These are phyloP conservation scores for Coniochaeta sp. DNA, from an alignment of 2,329 filamentous ascomycete species.

Conservation along the genomic window DNA sequence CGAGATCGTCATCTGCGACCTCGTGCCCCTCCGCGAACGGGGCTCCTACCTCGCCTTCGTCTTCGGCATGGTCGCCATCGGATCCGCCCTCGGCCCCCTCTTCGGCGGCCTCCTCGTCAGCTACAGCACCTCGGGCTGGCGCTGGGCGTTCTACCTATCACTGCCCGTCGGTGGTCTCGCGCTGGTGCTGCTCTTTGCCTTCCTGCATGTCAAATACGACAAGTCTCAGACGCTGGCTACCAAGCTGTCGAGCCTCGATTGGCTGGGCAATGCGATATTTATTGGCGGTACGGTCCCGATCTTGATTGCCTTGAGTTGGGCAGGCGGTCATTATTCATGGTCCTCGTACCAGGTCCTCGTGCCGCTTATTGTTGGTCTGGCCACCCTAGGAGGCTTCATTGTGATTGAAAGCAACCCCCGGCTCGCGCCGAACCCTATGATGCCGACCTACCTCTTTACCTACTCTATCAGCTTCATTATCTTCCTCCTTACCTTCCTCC, in stretches of 20 bases:
- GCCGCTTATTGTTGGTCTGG: constrained; percentile 33
- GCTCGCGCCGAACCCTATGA: constrained; percentile 21
- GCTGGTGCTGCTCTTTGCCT: constrained; percentile 21
- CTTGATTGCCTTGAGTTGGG: constrained; percentile 35
- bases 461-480: constrained; percentile 26
- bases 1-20: constrained; percentile 26
- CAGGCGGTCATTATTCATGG: constrained; percentile 35
- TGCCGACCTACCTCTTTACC: constrained; percentile 33
- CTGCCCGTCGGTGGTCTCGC: constrained; percentile 27
- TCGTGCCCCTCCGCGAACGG: constrained; percentile 16
- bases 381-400: constrained; percentile 26
- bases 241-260: constrained; percentile 33
- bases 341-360: constrained; percentile 26
- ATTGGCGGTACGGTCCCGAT: constrained; percentile 29
- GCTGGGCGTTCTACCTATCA: constrained; percentile 36
- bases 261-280: constrained; percentile 33
- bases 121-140: constrained; percentile 14
- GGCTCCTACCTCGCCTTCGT: constrained; percentile 15
- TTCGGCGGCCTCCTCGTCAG: constrained; percentile 16
- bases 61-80: constrained; percentile 7
- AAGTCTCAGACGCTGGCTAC: constrained; percentile 11
- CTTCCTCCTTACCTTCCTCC: constrained; percentile 25
- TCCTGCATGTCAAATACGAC: constrained; percentile 27
- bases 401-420: constrained; percentile 20
- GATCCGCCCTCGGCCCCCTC: constrained; percentile 14